These are phyloP conservation scores for Trichomonas gallinae DNA, from an alignment of 208 protist genomes.

Conservation along the genomic window DNA sequence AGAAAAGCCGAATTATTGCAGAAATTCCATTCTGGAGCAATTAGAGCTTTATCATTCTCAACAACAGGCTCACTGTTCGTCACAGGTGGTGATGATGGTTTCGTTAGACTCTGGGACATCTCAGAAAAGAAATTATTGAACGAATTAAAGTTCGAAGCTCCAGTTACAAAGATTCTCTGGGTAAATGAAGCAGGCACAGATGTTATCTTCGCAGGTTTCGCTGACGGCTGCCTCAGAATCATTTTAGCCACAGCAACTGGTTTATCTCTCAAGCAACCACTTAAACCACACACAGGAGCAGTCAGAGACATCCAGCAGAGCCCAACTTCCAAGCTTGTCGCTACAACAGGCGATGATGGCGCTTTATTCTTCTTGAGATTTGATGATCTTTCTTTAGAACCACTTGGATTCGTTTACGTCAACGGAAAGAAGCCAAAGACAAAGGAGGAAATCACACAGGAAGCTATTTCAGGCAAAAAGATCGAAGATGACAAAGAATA, in stretches of 20 bases:
- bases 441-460: constrained; percentile 10
- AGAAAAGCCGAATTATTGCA: constrained; percentile 21
- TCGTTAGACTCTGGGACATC: constrained; percentile 68
- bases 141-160: neutral
- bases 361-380: constrained; percentile 72
- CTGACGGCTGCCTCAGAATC: constrained; percentile 62
- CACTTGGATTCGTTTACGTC: constrained; percentile 59
- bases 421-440: constrained; percentile 36
- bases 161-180: neutral
- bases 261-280: constrained; percentile 38
- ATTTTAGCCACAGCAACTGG: constrained; percentile 35
- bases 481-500: constrained; percentile 1
- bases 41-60: constrained; percentile 59
- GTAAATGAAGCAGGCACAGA: neutral
- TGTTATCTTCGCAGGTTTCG: constrained; percentile 47
- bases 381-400: constrained; percentile 30
- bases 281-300: constrained; percentile 53
- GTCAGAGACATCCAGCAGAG: constrained; percentile 58
- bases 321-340: constrained; percentile 51
- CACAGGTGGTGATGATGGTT: constrained; percentile 68
- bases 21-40: constrained; percentile 65
- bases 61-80: constrained; percentile 57
- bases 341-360: constrained; percentile 56
- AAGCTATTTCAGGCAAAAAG: neutral
- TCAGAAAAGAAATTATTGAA: constrained; percentile 45